Percentiles rank a stretch among this genome's conserved stretches.
Conservation (phyloP, 192 early-diverging fungal genomes). For the Kickxella alabastrina region DNA sequence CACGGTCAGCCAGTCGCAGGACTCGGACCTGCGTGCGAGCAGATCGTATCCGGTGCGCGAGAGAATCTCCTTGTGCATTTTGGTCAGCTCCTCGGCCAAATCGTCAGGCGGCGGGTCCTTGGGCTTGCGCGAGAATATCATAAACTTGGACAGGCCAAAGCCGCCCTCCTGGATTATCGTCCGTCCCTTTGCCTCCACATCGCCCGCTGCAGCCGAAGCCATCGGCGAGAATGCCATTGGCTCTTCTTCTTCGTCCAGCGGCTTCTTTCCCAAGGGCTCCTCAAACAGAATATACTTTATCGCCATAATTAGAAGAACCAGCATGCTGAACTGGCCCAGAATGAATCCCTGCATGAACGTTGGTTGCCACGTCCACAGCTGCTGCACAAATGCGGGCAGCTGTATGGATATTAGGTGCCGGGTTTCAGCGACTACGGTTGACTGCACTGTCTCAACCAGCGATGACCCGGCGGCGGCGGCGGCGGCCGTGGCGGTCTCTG, state of each 20-base stretch:
- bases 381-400: conserved; percentile 4
- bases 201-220: neutral
- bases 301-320: conserved; percentile 41
- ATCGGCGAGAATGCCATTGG: neutral
- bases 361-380: conserved; percentile 40
- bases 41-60: conserved; percentile 48
- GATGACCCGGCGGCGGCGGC: too few relatives aligned
- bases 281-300: conserved; percentile 53
- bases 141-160: conserved; percentile 47
- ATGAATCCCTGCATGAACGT: conserved; percentile 54
- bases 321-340: conserved; percentile 50
- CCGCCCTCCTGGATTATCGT: conserved; percentile 36
- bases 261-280: conserved; percentile 31
- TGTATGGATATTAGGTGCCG: too few relatives aligned
- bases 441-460: too few relatives aligned
- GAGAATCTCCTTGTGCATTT: conserved; percentile 46
- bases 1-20: conserved; percentile 57
- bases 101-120: conserved; percentile 37
- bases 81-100: conserved; percentile 39
- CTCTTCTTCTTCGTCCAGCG: conserved; percentile 3
- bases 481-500: too few relatives aligned
- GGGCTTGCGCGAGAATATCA: conserved; percentile 46
- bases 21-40: conserved; percentile 30
- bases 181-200: neutral
- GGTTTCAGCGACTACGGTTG: too few relatives aligned